Evolutionary conservation across 169 alveolate genomes (phyloP).

Genomic region (Cryptosporidium canis): DNA sequence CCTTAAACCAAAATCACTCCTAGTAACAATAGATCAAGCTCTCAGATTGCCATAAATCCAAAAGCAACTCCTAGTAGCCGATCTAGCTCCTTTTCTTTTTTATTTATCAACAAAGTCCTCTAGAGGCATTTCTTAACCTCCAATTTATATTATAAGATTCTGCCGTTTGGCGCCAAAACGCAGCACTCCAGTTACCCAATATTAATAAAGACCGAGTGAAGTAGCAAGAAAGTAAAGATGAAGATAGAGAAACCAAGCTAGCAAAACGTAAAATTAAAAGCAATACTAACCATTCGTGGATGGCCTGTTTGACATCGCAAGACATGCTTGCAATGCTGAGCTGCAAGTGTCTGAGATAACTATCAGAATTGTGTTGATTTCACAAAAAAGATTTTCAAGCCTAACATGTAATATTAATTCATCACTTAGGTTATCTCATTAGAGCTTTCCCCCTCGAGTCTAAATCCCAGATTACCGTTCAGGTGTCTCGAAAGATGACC

Average conservation of each 20-base stretch:
- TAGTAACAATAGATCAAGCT: too few relatives aligned
- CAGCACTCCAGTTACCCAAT: not conserved
- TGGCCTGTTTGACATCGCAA: too few relatives aligned
- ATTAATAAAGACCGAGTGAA: too few relatives aligned
- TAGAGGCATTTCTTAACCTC: not conserved
- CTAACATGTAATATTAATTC: slow-evolving; percentile 53
- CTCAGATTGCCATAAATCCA: too few relatives aligned
- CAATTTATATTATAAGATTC: slow-evolving; percentile 4
- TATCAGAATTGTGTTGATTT: slow-evolving; percentile 38
- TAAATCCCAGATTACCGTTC: not conserved
- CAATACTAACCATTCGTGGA: not conserved
- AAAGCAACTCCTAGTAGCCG: not conserved
- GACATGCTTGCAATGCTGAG: too few relatives aligned
- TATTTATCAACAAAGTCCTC: not conserved
- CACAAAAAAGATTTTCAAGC: slow-evolving; percentile 11
- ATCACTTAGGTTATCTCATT: not conserved
- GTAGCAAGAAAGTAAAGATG: not conserved
- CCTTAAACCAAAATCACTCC: not conserved
- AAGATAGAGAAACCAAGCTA: too few relatives aligned
- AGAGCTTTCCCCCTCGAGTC: not conserved
- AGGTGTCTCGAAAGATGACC: not conserved
- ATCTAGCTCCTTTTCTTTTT: not conserved
- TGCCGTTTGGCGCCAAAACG: not conserved
- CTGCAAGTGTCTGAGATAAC: not conserved
- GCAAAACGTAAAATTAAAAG: not conserved